phyloP scores from a whole-genome alignment of 331 rosid species.

The Saraca asoca region DNA sequence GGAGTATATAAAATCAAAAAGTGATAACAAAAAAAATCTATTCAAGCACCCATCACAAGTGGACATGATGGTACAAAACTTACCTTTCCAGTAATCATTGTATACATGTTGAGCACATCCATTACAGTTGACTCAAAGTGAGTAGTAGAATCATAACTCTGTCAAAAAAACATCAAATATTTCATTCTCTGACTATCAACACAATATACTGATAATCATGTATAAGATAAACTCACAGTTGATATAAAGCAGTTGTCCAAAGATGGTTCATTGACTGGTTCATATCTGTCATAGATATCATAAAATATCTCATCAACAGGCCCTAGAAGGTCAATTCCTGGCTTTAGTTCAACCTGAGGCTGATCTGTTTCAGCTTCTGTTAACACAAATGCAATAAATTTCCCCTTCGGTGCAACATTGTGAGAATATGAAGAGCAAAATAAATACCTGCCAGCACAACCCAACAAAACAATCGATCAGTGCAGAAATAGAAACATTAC shows the following conservation, averaged over 20 bases:
- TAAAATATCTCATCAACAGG: constrained; percentile 76
- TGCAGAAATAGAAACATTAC: constrained; percentile 3
- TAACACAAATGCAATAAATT: constrained; percentile 78
- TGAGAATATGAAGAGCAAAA: constrained; percentile 81
- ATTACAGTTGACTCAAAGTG: constrained; percentile 92
- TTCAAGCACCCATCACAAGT: constrained; percentile 20
- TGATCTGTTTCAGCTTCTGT: constrained; percentile 76
- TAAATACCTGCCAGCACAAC: constrained; percentile 60
- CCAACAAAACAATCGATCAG: constrained; percentile 28
- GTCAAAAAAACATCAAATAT: constrained; percentile 34
- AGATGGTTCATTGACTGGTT: constrained; percentile 61
- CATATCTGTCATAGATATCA: constrained; percentile 69
- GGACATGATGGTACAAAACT: constrained; percentile 8
- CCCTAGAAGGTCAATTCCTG: constrained; percentile 79
- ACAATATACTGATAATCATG: not conserved
- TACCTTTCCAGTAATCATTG: constrained; percentile 94
- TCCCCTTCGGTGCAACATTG: constrained; percentile 85
- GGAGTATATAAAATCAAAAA: not conserved
- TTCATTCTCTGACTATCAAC: constrained; percentile 7
- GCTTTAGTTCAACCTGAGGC: constrained; percentile 72
- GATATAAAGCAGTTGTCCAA: constrained; percentile 74
- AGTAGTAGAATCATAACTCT: constrained; percentile 98
- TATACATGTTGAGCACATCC: constrained; percentile 96
- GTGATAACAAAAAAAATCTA: not conserved
- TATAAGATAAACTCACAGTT: constrained; percentile 49